Evolutionary conservation across 345 rosid species (phyloP).

Genomic region (Eucalyptus virginea): DNA sequence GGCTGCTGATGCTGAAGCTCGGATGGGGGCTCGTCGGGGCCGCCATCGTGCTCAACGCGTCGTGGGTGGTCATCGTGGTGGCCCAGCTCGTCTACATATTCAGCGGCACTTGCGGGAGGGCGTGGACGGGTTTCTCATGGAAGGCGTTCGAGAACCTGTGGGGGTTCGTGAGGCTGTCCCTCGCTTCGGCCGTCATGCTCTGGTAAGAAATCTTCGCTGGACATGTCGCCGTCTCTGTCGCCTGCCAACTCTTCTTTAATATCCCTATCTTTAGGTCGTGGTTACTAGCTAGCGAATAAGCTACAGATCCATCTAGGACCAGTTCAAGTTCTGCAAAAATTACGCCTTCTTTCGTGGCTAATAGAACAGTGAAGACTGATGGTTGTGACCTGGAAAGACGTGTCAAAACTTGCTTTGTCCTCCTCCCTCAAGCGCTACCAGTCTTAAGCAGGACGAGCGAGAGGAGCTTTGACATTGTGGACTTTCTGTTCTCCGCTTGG

Average conservation of each 20-base stretch:
- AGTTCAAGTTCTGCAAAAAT: not conserved
- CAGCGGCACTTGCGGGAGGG: conserved; percentile 63
- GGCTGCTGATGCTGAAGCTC: conserved; percentile 52
- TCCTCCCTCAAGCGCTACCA: not conserved
- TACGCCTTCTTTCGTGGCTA: not conserved
- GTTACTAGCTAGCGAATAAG: not conserved
- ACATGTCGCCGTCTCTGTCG: not conserved
- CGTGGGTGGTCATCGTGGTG: conserved; percentile 59
- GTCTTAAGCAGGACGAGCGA: not conserved
- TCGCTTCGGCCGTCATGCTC: conserved; percentile 90
- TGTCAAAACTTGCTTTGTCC: not conserved
- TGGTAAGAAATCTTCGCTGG: conserved; percentile 30
- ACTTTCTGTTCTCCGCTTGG: not conserved
- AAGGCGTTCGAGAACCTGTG: conserved; percentile 69
- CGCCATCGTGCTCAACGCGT: conserved; percentile 50
- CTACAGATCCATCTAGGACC: not conserved
- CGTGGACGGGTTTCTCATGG: conserved; percentile 78
- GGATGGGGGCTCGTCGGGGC: conserved; percentile 72
- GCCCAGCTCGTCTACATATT: conserved; percentile 50
- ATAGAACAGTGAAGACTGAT: not conserved
- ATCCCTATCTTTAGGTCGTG: not conserved
- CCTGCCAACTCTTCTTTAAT: not conserved
- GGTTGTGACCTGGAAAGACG: not conserved
- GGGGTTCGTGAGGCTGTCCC: conserved; percentile 59
- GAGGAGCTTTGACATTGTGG: not conserved